phyloP scores from a whole-genome alignment of 148 eudicot species.

The Heliosperma pusillum region DNA sequence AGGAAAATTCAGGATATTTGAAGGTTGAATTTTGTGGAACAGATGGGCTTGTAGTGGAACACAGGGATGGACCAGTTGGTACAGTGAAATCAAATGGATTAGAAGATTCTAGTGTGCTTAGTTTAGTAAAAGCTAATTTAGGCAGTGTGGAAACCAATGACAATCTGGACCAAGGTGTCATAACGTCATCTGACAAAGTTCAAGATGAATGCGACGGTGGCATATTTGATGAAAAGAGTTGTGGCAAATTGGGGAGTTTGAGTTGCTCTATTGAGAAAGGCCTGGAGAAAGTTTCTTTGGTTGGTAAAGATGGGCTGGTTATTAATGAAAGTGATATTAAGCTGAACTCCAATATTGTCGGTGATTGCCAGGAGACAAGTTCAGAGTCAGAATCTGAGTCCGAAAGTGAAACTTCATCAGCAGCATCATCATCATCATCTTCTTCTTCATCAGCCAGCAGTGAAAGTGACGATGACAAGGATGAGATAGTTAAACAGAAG shows the following conservation, averaged over 20 bases:
- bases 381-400: conserved; percentile 34
- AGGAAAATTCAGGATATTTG: conserved; percentile 20
- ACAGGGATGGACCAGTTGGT: conserved; percentile 1
- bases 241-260: conserved; percentile 27
- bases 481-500: conserved; percentile 16
- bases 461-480: conserved; percentile 32
- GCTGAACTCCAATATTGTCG: conserved; percentile 5
- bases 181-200: not conserved
- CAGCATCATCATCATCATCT: conserved; percentile 34
- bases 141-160: conserved; percentile 7
- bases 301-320: conserved; percentile 14
- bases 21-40: conserved; percentile 17
- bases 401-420: conserved; percentile 29
- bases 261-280: conserved; percentile 46
- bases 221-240: not conserved
- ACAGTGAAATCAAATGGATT: conserved; percentile 9
- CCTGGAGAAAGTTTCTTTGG: conserved; percentile 53
- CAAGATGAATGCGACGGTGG: conserved; percentile 10
- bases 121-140: conserved; percentile 3
- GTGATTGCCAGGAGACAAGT: conserved; percentile 26
- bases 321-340: conserved; percentile 10
- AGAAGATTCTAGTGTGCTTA: conserved; percentile 3
- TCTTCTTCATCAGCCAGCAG: conserved; percentile 38
- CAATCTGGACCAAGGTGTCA: conserved; percentile 7
- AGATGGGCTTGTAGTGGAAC: conserved; percentile 10